Evolutionary conservation across 768 basidiomycete genomes (phyloP).

Genomic region (Panellus pusillus): DNA sequence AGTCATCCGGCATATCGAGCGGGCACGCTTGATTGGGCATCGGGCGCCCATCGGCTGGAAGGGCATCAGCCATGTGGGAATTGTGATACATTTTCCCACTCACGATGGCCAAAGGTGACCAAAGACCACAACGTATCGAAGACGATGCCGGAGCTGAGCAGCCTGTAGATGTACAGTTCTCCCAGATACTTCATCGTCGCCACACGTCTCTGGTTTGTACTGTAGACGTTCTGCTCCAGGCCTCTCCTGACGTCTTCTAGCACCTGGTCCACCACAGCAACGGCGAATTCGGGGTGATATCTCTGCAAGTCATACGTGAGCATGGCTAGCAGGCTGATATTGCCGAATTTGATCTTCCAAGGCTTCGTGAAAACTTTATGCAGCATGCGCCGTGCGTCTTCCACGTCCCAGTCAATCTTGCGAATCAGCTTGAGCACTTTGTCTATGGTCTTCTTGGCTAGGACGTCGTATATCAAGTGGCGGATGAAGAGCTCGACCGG

Average conservation of each 20-base stretch:
- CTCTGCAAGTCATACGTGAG: constrained; percentile 92
- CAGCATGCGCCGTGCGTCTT: constrained; percentile 56
- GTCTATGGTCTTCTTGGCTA: constrained; percentile 92
- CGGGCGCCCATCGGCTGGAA: constrained; percentile 83
- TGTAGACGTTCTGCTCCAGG: constrained; percentile 93
- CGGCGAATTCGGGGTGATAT: constrained; percentile 86
- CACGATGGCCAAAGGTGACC: constrained; percentile 94
- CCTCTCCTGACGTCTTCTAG: constrained; percentile 90
- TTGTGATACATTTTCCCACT: constrained; percentile 32
- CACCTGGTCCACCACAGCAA: constrained; percentile 90
- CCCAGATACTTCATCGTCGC: constrained; percentile 94
- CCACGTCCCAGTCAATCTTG: constrained; percentile 95
- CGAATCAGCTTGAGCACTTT: constrained; percentile 92
- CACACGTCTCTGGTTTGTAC: constrained; percentile 88
- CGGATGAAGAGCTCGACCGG: constrained; percentile 93
- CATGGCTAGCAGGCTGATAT: constrained; percentile 88
- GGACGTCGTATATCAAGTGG: constrained; percentile 91
- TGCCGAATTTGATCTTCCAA: constrained; percentile 95
- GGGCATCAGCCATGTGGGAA: constrained; percentile 14
- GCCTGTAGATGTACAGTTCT: constrained; percentile 94
- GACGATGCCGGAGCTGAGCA: constrained; percentile 84
- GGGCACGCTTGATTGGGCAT: constrained; percentile 71
- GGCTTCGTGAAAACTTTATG: constrained; percentile 95
- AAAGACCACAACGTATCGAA: constrained; percentile 95
- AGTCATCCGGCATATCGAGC: constrained; percentile 93